A percentile compares a stretch with the other conserved stretches of the same genome.
Conservation (phyloP, 2,329 filamentous ascomycete species). For the Phialocephala subalpina region DNA sequence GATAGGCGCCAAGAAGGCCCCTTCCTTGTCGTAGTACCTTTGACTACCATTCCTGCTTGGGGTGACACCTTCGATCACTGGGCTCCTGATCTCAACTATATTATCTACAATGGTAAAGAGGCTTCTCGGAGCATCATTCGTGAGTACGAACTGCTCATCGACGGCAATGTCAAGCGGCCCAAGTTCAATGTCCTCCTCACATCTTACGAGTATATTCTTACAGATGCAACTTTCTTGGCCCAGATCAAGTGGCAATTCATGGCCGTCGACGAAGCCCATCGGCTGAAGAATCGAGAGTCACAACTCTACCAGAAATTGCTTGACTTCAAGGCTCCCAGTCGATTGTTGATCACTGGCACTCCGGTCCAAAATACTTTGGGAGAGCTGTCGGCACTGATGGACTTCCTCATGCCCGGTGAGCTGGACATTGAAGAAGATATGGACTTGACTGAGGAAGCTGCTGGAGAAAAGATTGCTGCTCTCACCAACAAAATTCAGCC, state of each 20-base stretch:
- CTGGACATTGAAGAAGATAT: slow-evolving; percentile 92
- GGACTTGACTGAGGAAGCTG: slow-evolving; percentile 81
- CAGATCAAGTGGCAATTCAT: slow-evolving; percentile 98
- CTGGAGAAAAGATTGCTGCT: slow-evolving; percentile 85
- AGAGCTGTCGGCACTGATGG: slow-evolving; percentile 89
- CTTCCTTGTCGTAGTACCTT: slow-evolving; percentile 94
- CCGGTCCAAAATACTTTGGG: slow-evolving; percentile 97
- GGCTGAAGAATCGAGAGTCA: slow-evolving; percentile 94
- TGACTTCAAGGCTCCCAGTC: slow-evolving; percentile 86
- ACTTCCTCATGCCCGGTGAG: slow-evolving; percentile 96
- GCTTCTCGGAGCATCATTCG: slow-evolving; percentile 86
- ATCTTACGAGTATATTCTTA: slow-evolving; percentile 95
- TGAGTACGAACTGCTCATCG: slow-evolving; percentile 87
- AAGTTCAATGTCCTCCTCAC: slow-evolving; percentile 99
- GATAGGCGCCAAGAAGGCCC: slow-evolving; percentile 90
- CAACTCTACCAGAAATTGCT: slow-evolving; percentile 88
- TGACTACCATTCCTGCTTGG: slow-evolving; percentile 98
- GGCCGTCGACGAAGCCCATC: slow-evolving; percentile 95
- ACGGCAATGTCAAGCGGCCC: slow-evolving; percentile 85
- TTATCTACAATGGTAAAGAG: slow-evolving; percentile 93
- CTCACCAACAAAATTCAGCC: slow-evolving; percentile 89
- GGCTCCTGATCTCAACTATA: slow-evolving; percentile 96
- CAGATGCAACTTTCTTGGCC: slow-evolving; percentile 83
- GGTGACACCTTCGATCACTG: slow-evolving; percentile 97
- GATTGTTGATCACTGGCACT: slow-evolving; percentile 93